phyloP scores from a whole-genome alignment of 192 early-diverging fungal genomes.

The Kappamyces sp. region DNA sequence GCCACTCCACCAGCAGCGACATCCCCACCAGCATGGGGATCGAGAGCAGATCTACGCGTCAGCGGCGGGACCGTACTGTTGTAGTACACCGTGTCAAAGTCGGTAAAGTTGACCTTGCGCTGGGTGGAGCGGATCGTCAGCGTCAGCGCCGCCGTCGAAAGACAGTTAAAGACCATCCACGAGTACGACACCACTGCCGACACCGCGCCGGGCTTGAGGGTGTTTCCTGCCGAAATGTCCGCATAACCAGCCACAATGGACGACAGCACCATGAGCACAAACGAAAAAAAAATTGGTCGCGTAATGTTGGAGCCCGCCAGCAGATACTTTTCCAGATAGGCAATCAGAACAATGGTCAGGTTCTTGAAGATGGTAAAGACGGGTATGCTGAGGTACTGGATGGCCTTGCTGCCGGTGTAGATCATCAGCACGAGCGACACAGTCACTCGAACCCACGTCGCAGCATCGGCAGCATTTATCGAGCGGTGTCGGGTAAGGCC shows the following conservation, averaged over 20 bases:
- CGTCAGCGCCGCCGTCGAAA: conserved; percentile 80
- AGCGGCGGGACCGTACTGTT: conserved; percentile 54
- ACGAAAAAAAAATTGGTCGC: conserved; percentile 72
- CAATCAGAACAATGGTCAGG: conserved; percentile 94
- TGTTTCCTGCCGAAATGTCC: conserved; percentile 31
- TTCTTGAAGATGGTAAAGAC: conserved; percentile 99
- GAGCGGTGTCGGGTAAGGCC: conserved; percentile 22
- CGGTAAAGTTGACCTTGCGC: conserved; percentile 86
- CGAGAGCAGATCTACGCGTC: conserved; percentile 59
- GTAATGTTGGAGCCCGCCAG: conserved; percentile 76
- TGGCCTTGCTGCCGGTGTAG: conserved; percentile 91
- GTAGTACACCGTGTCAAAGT: conserved; percentile 97
- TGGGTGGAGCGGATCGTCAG: conserved; percentile 88
- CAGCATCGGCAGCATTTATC: conserved; percentile 23
- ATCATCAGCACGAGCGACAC: conserved; percentile 86
- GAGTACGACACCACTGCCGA: conserved; percentile 26
- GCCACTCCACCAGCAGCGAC: conserved; percentile 33
- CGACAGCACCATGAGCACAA: conserved; percentile 72
- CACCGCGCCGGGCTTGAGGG: conserved; percentile 24
- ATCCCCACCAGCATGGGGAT: conserved; percentile 57
- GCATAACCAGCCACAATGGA: conserved; percentile 77
- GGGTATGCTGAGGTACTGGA: conserved; percentile 88
- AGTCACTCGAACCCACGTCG: conserved; percentile 74
- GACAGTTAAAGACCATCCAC: conserved; percentile 93
- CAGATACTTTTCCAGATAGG: conserved; percentile 83